Percentiles rank a stretch among this genome's conserved stretches.
These are phyloP conservation scores for Aspergillus biplanus DNA, from an alignment of 495 filamentous ascomycete genomes.

Conservation along the genomic window DNA sequence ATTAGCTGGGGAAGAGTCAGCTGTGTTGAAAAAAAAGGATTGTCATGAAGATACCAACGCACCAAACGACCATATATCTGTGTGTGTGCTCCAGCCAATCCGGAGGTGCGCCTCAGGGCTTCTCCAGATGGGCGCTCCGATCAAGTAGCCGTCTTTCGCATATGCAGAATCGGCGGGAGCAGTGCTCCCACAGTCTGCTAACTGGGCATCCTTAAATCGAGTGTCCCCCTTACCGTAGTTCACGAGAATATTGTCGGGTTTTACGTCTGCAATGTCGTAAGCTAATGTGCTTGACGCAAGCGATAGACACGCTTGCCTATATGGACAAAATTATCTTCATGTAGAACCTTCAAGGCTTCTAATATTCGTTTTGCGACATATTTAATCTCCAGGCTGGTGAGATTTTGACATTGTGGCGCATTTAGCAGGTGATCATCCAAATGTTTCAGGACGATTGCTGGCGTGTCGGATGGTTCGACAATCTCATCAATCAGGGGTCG, in stretches of 20 bases:
- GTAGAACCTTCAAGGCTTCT: constrained; percentile 40
- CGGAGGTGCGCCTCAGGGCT: constrained; percentile 40
- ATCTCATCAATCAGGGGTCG: constrained; percentile 46
- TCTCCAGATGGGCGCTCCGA: constrained; percentile 38
- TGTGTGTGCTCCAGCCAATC: constrained; percentile 34
- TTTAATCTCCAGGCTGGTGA: constrained; percentile 45
- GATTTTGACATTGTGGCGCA: constrained; percentile 36
- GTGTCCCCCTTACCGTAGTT: constrained; percentile 32
- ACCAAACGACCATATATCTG: constrained; percentile 50
- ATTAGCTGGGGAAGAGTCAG: constrained; percentile 2
- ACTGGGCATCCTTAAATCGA: constrained; percentile 42
- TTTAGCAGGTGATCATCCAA: constrained; percentile 43
- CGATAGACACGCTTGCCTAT: constrained; percentile 36
- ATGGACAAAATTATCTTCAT: constrained; percentile 44
- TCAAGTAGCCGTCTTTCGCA: constrained; percentile 39
- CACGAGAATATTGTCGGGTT: constrained; percentile 46
- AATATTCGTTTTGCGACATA: constrained; percentile 42
- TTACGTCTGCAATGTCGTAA: constrained; percentile 36
- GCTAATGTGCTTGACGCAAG: too few relatives aligned
- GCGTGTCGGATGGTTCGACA: constrained; percentile 38
- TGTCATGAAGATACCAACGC: constrained; percentile 25
- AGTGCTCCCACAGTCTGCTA: constrained; percentile 41
- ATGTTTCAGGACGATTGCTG: constrained; percentile 44
- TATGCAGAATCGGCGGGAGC: constrained; percentile 34
- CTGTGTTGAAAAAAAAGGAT: constrained; percentile 16